Conservation (phyloP, 75 land plant species). For the Cupressus sempervirens region DNA sequence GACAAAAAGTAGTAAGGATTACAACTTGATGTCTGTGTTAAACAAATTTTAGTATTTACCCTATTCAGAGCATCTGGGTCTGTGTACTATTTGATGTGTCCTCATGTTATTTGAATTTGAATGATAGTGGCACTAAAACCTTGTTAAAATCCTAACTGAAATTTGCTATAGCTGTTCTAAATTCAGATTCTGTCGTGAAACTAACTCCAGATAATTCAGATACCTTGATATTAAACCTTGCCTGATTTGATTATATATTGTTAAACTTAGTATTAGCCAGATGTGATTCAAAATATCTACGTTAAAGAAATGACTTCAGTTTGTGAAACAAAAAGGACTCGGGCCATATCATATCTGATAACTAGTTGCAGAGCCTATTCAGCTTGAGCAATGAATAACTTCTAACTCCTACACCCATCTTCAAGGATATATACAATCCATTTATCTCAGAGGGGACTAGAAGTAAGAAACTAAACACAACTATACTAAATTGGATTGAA, state of each 20-base stretch:
- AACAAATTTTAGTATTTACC: neutral
- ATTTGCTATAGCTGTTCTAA: neutral
- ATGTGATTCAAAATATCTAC: neutral
- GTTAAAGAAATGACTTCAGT: neutral
- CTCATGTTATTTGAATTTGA: neutral
- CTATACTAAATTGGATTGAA: neutral
- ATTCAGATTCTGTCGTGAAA: neutral
- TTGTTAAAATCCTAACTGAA: neutral
- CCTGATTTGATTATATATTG: neutral
- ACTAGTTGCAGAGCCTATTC: neutral
- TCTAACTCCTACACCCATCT: neutral
- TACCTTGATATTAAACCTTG: neutral
- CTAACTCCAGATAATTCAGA: neutral
- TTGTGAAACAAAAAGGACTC: neutral
- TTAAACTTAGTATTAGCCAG: neutral
- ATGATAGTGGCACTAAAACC: neutral
- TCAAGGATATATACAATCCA: neutral
- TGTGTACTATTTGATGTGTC: neutral
- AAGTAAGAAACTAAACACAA: neutral
- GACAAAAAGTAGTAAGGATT: neutral
- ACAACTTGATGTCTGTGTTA: neutral
- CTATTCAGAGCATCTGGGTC: neutral
- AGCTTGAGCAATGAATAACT: neutral
- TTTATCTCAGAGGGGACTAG: neutral
- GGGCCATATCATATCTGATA: neutral